phyloP scores from a whole-genome alignment of 192 early-diverging fungal genomes.

The Jimgerdemannia lactiflua region DNA sequence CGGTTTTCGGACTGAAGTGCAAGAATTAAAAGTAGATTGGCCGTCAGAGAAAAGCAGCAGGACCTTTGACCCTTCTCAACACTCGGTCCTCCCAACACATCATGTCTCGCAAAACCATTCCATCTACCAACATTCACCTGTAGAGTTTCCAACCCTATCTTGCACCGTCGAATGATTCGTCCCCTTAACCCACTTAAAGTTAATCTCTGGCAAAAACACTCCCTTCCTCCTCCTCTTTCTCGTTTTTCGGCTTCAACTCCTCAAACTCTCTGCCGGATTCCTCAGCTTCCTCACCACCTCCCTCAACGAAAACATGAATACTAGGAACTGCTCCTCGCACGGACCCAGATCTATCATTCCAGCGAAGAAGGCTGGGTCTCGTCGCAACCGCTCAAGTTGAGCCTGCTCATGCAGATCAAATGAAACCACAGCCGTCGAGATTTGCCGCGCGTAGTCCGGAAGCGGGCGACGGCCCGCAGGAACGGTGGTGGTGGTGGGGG shows the following conservation, averaged over 20 bases:
- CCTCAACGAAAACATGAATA: constrained; percentile 47
- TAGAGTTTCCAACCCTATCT: not conserved
- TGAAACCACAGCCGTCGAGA: constrained; percentile 3
- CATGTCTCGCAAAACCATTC: no score
- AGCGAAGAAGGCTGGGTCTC: not conserved
- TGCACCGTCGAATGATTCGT: no score
- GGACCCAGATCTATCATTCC: constrained; percentile 19
- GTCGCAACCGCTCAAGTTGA: constrained; percentile 13
- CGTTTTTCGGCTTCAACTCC: not conserved
- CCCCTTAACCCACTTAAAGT: constrained; percentile 23
- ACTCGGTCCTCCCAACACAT: no score
- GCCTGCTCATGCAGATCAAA: constrained; percentile 23
- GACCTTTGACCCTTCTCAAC: no score
- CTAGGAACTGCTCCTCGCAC: constrained; percentile 44
- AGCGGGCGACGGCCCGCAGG: no score
- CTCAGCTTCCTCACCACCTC: constrained; percentile 43
- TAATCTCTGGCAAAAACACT: constrained; percentile 26
- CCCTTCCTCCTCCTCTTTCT: constrained; percentile 2
- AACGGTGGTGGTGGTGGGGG: no score
- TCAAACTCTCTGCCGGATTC: constrained; percentile 4
- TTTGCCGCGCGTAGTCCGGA: no score
- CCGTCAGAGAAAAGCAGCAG: no score
- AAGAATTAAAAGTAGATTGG: no score
- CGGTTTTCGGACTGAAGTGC: no score
- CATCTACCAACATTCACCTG: no score